These are phyloP conservation scores for Penicillium italicum DNA, from an alignment of 2,329 filamentous ascomycete species.

Conservation along the genomic window DNA sequence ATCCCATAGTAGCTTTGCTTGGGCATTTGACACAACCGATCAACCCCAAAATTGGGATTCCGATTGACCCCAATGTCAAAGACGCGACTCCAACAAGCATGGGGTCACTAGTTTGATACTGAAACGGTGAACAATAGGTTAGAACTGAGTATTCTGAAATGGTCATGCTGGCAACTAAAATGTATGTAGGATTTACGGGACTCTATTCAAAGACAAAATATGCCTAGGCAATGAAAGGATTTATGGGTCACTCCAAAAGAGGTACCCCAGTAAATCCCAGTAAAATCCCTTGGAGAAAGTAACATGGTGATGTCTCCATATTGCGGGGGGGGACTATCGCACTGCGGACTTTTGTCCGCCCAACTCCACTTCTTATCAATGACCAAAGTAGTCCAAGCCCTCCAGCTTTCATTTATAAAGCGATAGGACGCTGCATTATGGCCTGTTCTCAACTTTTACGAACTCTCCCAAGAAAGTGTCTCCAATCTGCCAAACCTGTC, in stretches of 20 bases:
- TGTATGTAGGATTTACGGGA: too few species aligned
- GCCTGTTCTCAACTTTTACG: neutral
- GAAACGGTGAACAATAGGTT: neutral
- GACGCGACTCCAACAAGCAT: neutral
- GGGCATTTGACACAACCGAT: neutral
- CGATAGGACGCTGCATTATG: neutral
- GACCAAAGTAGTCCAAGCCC: neutral
- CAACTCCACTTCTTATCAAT: slow-evolving; percentile 9
- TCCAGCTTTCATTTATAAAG: neutral
- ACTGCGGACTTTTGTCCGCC: slow-evolving; percentile 4
- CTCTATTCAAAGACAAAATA: neutral
- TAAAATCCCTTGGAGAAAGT: neutral
- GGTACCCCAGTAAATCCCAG: neutral
- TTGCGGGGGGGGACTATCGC: slow-evolving; percentile 5
- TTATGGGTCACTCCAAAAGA: neutral
- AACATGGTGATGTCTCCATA: neutral
- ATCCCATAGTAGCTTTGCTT: neutral
- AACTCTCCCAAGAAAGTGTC: neutral
- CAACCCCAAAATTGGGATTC: neutral
- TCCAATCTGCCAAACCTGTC: neutral
- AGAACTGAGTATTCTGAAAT: neutral
- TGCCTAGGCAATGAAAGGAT: too few species aligned
- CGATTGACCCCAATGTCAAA: neutral
- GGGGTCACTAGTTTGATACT: neutral
- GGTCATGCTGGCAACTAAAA: neutral